Conservation (phyloP, 345 rosid species). For the Lepidium sativum region DNA sequence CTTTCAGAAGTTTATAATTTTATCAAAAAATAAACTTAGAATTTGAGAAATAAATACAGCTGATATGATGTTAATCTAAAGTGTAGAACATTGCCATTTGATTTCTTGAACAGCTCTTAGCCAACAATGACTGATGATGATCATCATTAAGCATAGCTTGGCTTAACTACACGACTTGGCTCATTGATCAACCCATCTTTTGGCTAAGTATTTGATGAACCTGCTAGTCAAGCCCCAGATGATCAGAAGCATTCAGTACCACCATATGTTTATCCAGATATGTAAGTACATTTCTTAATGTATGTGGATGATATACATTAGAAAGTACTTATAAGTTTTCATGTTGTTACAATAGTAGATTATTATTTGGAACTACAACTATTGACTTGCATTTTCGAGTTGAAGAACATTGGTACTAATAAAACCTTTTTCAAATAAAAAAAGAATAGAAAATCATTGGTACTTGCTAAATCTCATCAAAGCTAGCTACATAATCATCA, state of each 20-base stretch:
- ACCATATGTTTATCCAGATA: not conserved
- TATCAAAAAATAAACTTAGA: not conserved
- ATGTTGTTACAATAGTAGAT: not conserved
- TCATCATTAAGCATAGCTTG: not conserved
- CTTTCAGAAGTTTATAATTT: too few species aligned
- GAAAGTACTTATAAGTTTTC: not conserved
- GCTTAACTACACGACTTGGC: not conserved
- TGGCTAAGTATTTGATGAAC: not conserved
- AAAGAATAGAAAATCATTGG: too few species aligned
- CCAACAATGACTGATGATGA: not conserved
- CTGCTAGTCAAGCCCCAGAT: not conserved
- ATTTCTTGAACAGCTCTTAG: not conserved
- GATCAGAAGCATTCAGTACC: not conserved
- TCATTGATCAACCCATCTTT: not conserved
- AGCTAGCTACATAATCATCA: too few species aligned
- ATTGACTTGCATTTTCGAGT: not conserved
- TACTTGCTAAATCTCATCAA: too few species aligned
- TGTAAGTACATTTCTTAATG: constrained; percentile 1
- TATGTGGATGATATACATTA: not conserved
- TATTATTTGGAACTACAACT: not conserved
- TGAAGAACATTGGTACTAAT: not conserved
- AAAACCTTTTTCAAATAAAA: too few species aligned
- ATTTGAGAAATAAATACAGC: not conserved
- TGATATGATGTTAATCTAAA: not conserved
- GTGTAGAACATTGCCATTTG: not conserved